Conservation (phyloP, 2,329 filamentous ascomycete genomes). For the Emericellopsis atlantica region DNA sequence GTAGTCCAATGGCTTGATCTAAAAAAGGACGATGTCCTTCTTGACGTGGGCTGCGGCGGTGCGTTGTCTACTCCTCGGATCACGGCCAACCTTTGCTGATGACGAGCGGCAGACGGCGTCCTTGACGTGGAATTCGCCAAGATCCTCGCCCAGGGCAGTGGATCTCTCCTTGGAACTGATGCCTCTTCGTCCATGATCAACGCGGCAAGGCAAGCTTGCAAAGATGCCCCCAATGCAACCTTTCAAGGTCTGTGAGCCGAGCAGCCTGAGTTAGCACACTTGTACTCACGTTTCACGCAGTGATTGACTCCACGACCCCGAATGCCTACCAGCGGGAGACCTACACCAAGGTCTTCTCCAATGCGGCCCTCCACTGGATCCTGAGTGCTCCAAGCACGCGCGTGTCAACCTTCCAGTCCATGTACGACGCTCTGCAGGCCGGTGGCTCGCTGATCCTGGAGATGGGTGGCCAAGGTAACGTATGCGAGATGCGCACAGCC, state of each 20-base stretch:
- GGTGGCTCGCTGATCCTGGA: slow-evolving; percentile 53
- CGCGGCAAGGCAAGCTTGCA: slow-evolving; percentile 29
- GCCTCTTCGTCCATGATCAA: slow-evolving; percentile 46
- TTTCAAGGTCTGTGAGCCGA: slow-evolving; percentile 25
- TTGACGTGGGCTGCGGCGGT: slow-evolving; percentile 55
- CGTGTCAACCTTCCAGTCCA: slow-evolving; percentile 36
- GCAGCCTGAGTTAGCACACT: no score
- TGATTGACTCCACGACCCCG: slow-evolving; percentile 28
- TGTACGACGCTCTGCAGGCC: slow-evolving; percentile 36
- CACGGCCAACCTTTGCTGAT: slow-evolving; percentile 3
- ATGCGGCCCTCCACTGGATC: slow-evolving; percentile 57
- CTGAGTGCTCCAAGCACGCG: slow-evolving; percentile 32
- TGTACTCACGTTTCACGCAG: slow-evolving; percentile 14
- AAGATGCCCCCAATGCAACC: slow-evolving; percentile 20
- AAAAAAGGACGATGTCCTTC: slow-evolving; percentile 41
- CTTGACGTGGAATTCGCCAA: slow-evolving; percentile 41
- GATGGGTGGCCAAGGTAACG: slow-evolving; percentile 60
- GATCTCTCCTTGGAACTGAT: slow-evolving; percentile 44
- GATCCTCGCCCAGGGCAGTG: slow-evolving; percentile 28
- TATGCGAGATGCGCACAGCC: slow-evolving; percentile 47
- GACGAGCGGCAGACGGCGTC: slow-evolving; percentile 34
- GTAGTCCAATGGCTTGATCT: slow-evolving; percentile 46
- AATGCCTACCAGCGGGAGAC: slow-evolving; percentile 19
- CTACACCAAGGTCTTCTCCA: slow-evolving; percentile 50
- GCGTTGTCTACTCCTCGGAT: not conserved